phyloP scores from a whole-genome alignment of 768 basidiomycete genomes.

The Mycena sanguinolenta region DNA sequence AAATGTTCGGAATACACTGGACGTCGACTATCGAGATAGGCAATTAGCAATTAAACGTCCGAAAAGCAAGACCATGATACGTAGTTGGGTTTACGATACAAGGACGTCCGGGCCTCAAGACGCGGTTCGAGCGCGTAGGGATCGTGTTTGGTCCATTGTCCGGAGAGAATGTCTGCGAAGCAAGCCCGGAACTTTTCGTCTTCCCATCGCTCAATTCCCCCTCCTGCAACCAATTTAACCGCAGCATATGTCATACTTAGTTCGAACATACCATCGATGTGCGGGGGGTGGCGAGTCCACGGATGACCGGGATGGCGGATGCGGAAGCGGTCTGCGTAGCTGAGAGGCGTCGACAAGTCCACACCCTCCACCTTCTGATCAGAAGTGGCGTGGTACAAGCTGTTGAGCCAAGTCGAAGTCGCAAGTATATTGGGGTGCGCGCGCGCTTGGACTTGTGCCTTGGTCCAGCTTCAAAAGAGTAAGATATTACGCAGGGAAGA shows the following conservation, averaged over 20 bases:
- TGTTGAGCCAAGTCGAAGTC: slow-evolving; percentile 63
- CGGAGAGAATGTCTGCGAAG: slow-evolving; percentile 64
- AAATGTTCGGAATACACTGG: slow-evolving; percentile 61
- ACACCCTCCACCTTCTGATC: slow-evolving; percentile 56
- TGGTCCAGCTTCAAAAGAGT: slow-evolving; percentile 41
- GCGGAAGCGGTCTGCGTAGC: slow-evolving; percentile 74
- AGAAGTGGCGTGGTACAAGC: slow-evolving; percentile 56
- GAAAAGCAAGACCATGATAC: slow-evolving; percentile 37
- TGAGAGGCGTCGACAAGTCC: slow-evolving; percentile 64
- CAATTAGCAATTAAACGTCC: slow-evolving; percentile 4
- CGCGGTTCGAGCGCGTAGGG: slow-evolving; percentile 66
- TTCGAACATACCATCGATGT: slow-evolving; percentile 41
- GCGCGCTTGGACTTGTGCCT: slow-evolving; percentile 67
- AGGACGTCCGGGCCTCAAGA: slow-evolving; percentile 62
- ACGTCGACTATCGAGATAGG: slow-evolving; percentile 35
- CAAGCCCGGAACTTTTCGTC: slow-evolving; percentile 61
- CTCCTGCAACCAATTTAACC: slow-evolving; percentile 54
- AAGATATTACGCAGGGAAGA: neutral
- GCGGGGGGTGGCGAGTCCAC: slow-evolving; percentile 56
- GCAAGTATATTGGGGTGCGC: slow-evolving; percentile 67
- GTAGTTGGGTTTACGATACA: slow-evolving; percentile 64
- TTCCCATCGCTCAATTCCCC: slow-evolving; percentile 74
- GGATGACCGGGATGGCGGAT: slow-evolving; percentile 68
- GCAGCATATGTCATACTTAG: neutral
- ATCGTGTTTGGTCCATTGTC: slow-evolving; percentile 67